phyloP scores from a whole-genome alignment of 768 basidiomycete genomes.

The Boletus insuetus region DNA sequence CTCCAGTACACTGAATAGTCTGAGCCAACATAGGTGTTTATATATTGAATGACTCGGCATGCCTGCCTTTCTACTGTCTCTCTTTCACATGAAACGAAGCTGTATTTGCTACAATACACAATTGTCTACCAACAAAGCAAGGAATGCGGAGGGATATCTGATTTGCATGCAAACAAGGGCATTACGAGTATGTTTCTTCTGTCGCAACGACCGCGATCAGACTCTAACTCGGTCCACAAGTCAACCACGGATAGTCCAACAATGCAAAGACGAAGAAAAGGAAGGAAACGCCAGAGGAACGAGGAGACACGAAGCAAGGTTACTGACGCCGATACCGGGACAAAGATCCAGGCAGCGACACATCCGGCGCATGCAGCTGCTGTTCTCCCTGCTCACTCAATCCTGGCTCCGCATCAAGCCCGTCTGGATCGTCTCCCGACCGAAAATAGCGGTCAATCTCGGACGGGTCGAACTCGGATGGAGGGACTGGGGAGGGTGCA shows the following conservation, averaged over 20 bases:
- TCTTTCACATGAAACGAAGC: no score
- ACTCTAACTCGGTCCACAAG: slow-evolving; percentile 28
- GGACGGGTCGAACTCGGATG: slow-evolving; percentile 61
- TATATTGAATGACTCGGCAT: no score
- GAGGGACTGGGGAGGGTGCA: slow-evolving; percentile 35
- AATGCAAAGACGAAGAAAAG: neutral
- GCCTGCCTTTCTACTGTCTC: no score
- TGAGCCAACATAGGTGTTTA: no score
- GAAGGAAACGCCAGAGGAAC: neutral
- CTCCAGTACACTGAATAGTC: no score
- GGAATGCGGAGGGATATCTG: slow-evolving; percentile 10
- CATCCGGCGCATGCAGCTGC: neutral
- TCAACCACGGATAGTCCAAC: neutral
- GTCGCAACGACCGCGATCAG: neutral
- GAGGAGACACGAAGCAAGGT: neutral
- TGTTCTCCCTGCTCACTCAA: neutral
- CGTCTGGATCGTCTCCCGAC: slow-evolving; percentile 24
- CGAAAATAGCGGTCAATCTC: slow-evolving; percentile 80
- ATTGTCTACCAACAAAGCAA: neutral
- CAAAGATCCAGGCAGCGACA: neutral
- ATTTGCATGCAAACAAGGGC: neutral
- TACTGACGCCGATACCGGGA: slow-evolving; percentile 9
- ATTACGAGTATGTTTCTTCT: neutral
- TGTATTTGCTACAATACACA: neutral
- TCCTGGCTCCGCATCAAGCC: neutral